Evolutionary conservation across 1,139 yeast genomes (phyloP), one percentile per base, ranked within the genome.

Genomic region (Pichia sp.): DNA sequence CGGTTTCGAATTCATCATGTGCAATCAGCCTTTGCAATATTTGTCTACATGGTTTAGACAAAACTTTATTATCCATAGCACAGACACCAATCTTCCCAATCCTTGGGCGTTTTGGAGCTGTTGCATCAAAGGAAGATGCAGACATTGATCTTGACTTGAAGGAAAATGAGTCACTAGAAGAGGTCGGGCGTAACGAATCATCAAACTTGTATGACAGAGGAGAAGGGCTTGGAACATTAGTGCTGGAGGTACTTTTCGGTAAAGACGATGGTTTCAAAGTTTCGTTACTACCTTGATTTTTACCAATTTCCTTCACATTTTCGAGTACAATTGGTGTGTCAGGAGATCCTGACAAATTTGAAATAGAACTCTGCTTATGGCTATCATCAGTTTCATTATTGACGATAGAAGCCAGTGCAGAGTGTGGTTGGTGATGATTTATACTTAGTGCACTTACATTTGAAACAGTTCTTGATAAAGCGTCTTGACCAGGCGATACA

Each of bases 41-140:
- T 48, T 84, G 85, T 47, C 97, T 71, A 59, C 97, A 91, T 2
- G 99, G 98, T 63, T 93, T 93, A 31, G 95, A 84, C 59, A 95
- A 72, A 1, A 89, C 98, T 61, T 93, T 93, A 42, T 91, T 81
- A 62, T 93, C 98, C 97, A 93, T 89, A 8, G 99, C 99, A 67
- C 98, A 93, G 1, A 93, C 96, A 36, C 99, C 99, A 53, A 93
- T 86, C 53, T 86, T 88, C 28, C 98, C 98, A 49, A 88, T 76
- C 51, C 75, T 80, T 3, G 91, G 89, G 38, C 79, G 56, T 46
- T 72, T 69, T 3, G 79, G 75, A 8, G 59, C 59, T 41, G 68
- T 73, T 4, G 31, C 12, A 8, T 44, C 51, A 18, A n/a, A 21
- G 4, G 40, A 18, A 4, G 57, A 56, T 34, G 70, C 66, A 1